Percentiles rank a stretch among this genome's conserved stretches.
Conservation (phyloP, 2,329 filamentous ascomycete genomes). For the Dactylellina haptotyla region DNA sequence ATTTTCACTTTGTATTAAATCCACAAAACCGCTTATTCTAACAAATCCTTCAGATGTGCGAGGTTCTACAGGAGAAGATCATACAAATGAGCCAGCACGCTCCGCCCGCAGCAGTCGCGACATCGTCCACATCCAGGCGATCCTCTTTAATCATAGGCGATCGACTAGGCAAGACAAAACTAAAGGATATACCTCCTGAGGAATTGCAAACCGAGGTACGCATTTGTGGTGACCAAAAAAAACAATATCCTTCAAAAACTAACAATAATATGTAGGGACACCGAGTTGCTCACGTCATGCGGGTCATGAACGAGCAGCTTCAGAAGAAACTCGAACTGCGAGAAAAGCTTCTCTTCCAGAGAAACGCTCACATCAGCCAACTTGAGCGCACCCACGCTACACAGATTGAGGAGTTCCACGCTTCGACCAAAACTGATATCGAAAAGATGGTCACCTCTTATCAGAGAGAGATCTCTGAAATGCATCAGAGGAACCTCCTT, state of each 20-base stretch:
- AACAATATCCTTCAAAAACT: background rate
- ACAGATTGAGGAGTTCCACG: slow-evolving; percentile 53
- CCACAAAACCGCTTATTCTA: background rate
- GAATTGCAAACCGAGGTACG: slow-evolving; percentile 51
- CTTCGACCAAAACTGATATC: slow-evolving; percentile 52
- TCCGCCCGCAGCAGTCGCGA: slow-evolving; percentile 17
- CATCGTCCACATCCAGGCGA: slow-evolving; percentile 30
- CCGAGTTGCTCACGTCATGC: slow-evolving; percentile 53
- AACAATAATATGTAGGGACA: slow-evolving; percentile 17
- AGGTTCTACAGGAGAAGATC: slow-evolving; percentile 51
- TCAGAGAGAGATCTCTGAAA: slow-evolving; percentile 49
- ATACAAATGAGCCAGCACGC: slow-evolving; percentile 53
- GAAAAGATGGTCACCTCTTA: slow-evolving; percentile 48
- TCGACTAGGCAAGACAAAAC: slow-evolving; percentile 35
- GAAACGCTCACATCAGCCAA: slow-evolving; percentile 52
- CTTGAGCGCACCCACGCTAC: slow-evolving; percentile 51
- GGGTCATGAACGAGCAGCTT: slow-evolving; percentile 54
- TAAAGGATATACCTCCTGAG: slow-evolving; percentile 46
- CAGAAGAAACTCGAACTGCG: slow-evolving; percentile 54
- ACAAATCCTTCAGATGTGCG: slow-evolving; percentile 43
- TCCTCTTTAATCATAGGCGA: slow-evolving; percentile 48
- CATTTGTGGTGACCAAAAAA: background rate
- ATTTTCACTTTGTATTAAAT: background rate
- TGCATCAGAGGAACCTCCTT: slow-evolving; percentile 51
- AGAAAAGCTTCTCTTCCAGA: slow-evolving; percentile 49